Base-by-base conservation (phyloP, 1,139 yeast genomes). In the Zygoascus hellenicus region DNA sequence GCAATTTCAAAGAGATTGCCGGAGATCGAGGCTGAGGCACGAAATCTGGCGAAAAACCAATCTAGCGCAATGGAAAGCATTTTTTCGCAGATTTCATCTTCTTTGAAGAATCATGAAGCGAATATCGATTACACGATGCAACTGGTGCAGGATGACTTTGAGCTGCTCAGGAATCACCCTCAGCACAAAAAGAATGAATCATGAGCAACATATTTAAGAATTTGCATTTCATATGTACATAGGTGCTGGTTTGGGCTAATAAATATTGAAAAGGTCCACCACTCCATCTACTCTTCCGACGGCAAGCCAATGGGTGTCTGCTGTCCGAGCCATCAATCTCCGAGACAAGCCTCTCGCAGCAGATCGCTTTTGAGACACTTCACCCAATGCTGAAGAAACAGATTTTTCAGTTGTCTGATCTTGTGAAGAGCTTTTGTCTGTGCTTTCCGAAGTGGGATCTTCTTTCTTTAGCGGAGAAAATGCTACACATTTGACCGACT, bases 221-320 rank as follows among this genome's bases (percentile, higher is more conserved):
- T 22, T 22, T 22, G 26, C 26, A 22, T 22, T 22, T 7, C 26
- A 22, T 22, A 22, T 22, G 26, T 22, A 22, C 26, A 22, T 22
- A 22, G 26, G 7, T 9, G 43, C 13, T 11, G 40, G 40, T 34
- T 33, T 29, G 29, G 14, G 28, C 52, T 49, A 64, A 48, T 61
- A 63, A 6, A 63, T 44, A 10, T 60, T 52, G 52, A 59, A 66
- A 36, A 69, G 47, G 7, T 58, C 61, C 2, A 69, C 61, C 5
- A 70, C 58, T 9, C 70, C 69, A 41, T 68, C 69, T 47, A 67
- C 68, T 3, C 68, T 66, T 3, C 65, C 71, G 2, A 61, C 65
- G 1, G 70, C 71, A 0, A 69, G 51, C 61, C 64, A 62, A 43
- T 64, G 63, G 14, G 52, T 38, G 17, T 35, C 26, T 30, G 32